Conservation (phyloP, 2,329 filamentous ascomycete genomes). For the Aspergillus aculeatinus region DNA sequence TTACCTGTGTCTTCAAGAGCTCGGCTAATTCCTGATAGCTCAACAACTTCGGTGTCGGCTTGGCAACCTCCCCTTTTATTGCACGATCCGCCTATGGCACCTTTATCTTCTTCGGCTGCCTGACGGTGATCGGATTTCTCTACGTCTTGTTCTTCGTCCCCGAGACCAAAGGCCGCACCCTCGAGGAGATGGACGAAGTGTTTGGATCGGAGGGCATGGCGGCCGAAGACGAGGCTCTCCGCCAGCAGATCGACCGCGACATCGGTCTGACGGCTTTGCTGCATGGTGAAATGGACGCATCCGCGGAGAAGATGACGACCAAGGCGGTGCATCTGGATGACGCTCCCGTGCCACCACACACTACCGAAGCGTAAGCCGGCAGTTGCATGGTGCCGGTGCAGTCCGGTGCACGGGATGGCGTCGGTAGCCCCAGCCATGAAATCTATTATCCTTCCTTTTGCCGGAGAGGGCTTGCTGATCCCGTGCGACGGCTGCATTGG, state of each 20-base stretch:
- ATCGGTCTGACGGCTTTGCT: constrained; percentile 31
- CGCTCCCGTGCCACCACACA: neutral
- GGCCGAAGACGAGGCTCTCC: constrained; percentile 27
- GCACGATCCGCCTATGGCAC: constrained; percentile 65
- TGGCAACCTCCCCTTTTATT: constrained; percentile 69
- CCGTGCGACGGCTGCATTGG: neutral
- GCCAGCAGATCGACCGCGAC: constrained; percentile 30
- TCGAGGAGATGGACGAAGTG: constrained; percentile 42
- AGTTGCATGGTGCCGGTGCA: neutral
- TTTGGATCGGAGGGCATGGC: constrained; percentile 36
- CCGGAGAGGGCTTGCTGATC: neutral
- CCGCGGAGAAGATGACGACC: constrained; percentile 13
- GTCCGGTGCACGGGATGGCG: neutral
- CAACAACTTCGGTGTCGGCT: constrained; percentile 63
- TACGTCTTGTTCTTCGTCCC: constrained; percentile 33
- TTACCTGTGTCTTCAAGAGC: neutral
- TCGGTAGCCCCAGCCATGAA: neutral
- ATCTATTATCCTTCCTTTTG: neutral
- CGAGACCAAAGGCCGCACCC: constrained; percentile 38
- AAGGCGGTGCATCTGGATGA: constrained; percentile 5
- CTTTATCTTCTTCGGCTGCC: constrained; percentile 68
- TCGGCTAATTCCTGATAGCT: constrained; percentile 39
- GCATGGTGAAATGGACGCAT: constrained; percentile 21
- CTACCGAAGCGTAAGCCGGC: neutral
- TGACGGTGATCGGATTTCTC: constrained; percentile 28